Evolutionary conservation across 176 grass and related monocot species (phyloP), one percentile per base, ranked within the genome.

Genomic region (Zoysia japonica): DNA sequence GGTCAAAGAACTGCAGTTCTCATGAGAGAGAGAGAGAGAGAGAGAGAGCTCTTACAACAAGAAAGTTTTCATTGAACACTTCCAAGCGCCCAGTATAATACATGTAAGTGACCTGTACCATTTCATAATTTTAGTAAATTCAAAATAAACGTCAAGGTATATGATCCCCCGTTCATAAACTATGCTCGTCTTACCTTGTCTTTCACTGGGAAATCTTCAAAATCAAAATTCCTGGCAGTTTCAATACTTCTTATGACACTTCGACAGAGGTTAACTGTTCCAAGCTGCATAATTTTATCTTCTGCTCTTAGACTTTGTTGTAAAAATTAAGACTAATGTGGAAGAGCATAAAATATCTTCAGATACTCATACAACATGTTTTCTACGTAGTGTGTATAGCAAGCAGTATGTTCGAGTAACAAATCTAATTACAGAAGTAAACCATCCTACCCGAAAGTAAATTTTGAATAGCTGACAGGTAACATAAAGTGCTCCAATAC

Each of bases 391-490:
- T 35, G 5, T 28, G 16, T 65, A 39, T 47, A 55, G 39, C 19
- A 47, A 54, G 38, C 14, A 46, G 14, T 47, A 60, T 64, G 28
- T n/a, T 75, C 5, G 43, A 4, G 65, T 36, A 65, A 19, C 9
- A 53, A 56, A 54, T 69, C 47, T 5, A 69, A 63, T 9, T n/a
- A 78, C 7, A 71, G 12, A 66, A 52, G 14, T 57, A 85, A 16
- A 43, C 11, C 65, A 87, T 43, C 36, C 48, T 74, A 99, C 96
- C 79, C 91, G 93, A 81, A 99, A 99, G 78, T 95, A 99, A 51
- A 99, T 92, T 93, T 99, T 99, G 57, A 99, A 99, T 63, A 99
- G 87, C 82, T 95, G 92, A 68, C 96, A 99, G 43, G 92, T 93
- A 67, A 93, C 90, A 84, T 99, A 93, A 15, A 99, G 85, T 78